Percentiles rank a stretch among this genome's conserved stretches.
phyloP scores from a whole-genome alignment of 805 yeast genomes.

The Lipomyces yamadae region DNA sequence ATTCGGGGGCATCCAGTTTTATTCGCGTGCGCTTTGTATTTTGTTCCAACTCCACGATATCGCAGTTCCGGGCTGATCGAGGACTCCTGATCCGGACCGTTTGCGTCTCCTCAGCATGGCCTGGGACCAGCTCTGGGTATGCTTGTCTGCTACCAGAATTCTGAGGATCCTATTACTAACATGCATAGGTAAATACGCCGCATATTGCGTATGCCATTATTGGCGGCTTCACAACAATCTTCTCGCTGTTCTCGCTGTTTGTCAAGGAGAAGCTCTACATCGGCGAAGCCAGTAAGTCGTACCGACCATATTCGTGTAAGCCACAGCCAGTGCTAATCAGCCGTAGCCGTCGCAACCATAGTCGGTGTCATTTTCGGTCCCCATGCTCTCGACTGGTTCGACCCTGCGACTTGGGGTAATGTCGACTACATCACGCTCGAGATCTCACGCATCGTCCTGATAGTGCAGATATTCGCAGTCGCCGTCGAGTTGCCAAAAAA shows the following conservation, averaged over 20 bases:
- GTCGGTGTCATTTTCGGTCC: slow-evolving; percentile 91
- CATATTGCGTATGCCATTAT: slow-evolving; percentile 88
- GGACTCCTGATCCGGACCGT: background rate
- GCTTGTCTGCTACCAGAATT: slow-evolving; percentile 6
- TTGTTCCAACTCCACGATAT: background rate
- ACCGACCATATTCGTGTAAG: too few relatives aligned
- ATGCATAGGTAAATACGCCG: slow-evolving; percentile 55
- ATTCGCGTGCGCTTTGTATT: background rate
- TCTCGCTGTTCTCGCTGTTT: slow-evolving; percentile 78
- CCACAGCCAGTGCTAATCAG: background rate
- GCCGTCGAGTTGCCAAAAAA: slow-evolving; percentile 92
- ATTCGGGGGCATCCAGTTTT: too few relatives aligned
- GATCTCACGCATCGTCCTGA: slow-evolving; percentile 77
- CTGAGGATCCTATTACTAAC: background rate
- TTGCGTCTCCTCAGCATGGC: slow-evolving; percentile 38
- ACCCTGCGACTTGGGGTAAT: slow-evolving; percentile 85
- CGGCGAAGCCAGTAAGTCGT: slow-evolving; percentile 71
- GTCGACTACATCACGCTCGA: slow-evolving; percentile 82
- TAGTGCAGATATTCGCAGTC: slow-evolving; percentile 90
- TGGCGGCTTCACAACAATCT: slow-evolving; percentile 79
- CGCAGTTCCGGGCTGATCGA: background rate
- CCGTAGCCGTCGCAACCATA: slow-evolving; percentile 69
- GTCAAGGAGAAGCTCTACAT: slow-evolving; percentile 82
- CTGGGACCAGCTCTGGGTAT: slow-evolving; percentile 46
- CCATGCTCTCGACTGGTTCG: slow-evolving; percentile 79